Evolutionary conservation across 2,329 filamentous ascomycete species (phyloP), one percentile per base, ranked within the genome.

Genomic region (Trichoderma harzianum): DNA sequence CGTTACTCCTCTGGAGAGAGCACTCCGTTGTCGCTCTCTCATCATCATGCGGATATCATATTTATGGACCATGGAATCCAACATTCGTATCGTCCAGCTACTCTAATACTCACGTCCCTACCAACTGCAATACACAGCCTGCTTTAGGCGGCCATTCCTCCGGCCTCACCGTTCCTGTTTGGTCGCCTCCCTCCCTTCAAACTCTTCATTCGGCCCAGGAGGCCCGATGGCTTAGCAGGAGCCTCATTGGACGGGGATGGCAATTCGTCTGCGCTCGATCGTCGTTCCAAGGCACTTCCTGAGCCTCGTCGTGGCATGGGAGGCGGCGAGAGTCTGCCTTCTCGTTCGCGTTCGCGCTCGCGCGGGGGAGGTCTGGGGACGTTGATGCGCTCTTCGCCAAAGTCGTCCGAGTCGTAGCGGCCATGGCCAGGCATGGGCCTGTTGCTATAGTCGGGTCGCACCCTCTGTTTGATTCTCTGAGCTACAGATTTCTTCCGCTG

Each of bases 401-500:
- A 95, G 84, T 84, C 80, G 30, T 83, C 81, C 11, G 79, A 78
- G 14, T 77, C 77, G 34, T 61, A 80, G 57, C 58, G 64, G 24
- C 36, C 55, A 16, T 67, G 63, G 34, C 83, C 82, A 7, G 83
- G 84, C 0, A 69, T 69, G 39, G 85, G 84, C 24, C 83, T 80
- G 12, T 77, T 84, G 14, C 77, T 84, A 28, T 84, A 83, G 72
- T 86, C 87, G 28, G 89, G 87, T 64, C 90, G 89, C 10, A 87
- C 93, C 77, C 97, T 94, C 74, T 93, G 92, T 53, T 94, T 92
- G 79, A 99, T 92, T 70, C 95, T 93, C 80, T 98, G 94, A 3
- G 94, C 96, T 73, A 99, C 86, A 32, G 95, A 98, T 85, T 98
- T 98, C 87, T 98, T 98, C 73, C 96, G 91, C 75, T 92, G 90